Evolutionary conservation across 768 basidiomycete species (phyloP), one percentile per base, ranked within the genome.

Genomic region (Neoboletus brunneissimus): DNA sequence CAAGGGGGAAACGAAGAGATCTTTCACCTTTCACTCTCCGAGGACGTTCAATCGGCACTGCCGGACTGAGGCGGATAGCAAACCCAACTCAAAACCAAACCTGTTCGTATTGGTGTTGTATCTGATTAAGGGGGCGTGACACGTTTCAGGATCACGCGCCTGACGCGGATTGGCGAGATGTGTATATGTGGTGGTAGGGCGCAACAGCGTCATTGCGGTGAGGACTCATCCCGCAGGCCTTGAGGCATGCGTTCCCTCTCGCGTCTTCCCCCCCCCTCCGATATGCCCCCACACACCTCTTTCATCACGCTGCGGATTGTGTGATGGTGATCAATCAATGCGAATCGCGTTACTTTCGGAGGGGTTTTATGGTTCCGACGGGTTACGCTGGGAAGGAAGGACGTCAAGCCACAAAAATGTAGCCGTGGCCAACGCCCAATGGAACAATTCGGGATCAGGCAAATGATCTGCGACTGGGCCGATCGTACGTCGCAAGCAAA

Each of bases 381-480:
- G 47, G 54, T 53, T 34, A 29, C 32, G 18, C 38, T 53, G 40
- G 32, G 48, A 53, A 35, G 18, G 27, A 20, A 40, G 20, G 25
- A 11, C 20, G 32, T 34, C 31, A 48, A 64, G 67, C 56, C 59
- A 64, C 61, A 56, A 20, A 23, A 60, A 68, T 57, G 64, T 23
- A 64, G 45, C 20, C 22, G 1, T 41, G 9, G 25, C 34, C 35
- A n/a, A 16, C 18, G 18, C 38, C 38, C 38, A 25, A 55, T 47
- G 44, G 32, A 44, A 52, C 51, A 53, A 54, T 1, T 54, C 42
- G 25, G 49, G 25, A 44, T 54, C 52, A 49, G 50, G 29, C 23
- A 12, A 29, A 43, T 42, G 59, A 56, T 4, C 7, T 41, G 22
- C 40, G 20, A 8, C 23, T 41, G 49, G 41, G 25, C 40, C 25